Evolutionary conservation across 2,329 filamentous ascomycete genomes (phyloP), one percentile per base, ranked within the genome.

Genomic region (Lasiodiplodia theobromae): DNA sequence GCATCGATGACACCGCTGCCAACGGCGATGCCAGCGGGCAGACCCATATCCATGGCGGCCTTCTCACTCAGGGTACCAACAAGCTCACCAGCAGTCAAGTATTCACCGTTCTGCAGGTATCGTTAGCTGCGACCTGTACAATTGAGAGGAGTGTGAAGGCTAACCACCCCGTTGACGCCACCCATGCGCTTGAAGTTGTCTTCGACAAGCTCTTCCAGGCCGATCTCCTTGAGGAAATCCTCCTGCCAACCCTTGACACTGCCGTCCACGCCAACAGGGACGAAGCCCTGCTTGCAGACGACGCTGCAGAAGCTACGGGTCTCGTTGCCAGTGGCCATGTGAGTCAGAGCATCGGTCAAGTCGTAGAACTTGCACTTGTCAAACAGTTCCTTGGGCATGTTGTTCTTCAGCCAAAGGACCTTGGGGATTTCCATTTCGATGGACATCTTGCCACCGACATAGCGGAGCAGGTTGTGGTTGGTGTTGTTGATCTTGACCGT

Each of bases 341-440:
- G 94, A 2, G 96, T 98, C 69, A 99, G 86, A 14, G 94, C 96
- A 81, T 99, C 96, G 0, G 90, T 90, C 75, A 99, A 82, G 77
- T 99, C 96, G 80, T 97, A 99, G 78, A 99, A 99, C 81, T 97
- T 97, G 89, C 94, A 97, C 71, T 91, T 89, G 68, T 91, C 90
- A 75, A 98, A 99, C 18, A 96, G 85, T 75, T 97, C 92, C 67
- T 91, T 86, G 2, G 96, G 92, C 96, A 99, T 98, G 82, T 98
- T 88, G 81, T 97, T 97, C 87, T 98, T 98, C 77, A 99, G 86
- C 96, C 96, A 99, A 69, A 98, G 86, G 1, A 97, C 93, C 83
- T 99, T 99, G 71, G 96, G 96, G 68, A 99, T 96, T 80, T 99
- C 96, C 96, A 99, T 99, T 85, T 99, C 96, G 72, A 97, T 95